Conservation (phyloP, 2,329 filamentous ascomycete genomes). For the Myotisia sp. region DNA sequence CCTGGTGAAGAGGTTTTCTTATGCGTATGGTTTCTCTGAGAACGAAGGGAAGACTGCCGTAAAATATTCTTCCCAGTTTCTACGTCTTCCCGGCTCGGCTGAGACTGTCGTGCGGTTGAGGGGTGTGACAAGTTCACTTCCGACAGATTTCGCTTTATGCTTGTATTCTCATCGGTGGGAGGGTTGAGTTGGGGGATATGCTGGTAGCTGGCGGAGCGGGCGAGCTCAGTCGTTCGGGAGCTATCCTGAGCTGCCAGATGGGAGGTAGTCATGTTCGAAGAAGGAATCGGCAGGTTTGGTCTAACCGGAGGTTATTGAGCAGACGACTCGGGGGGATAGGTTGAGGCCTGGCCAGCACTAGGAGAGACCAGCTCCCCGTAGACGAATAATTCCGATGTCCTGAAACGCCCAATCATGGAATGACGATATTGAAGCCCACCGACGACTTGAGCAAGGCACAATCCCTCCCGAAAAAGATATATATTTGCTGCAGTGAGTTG, state of each 20-base stretch:
- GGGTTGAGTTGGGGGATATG: constrained; percentile 33
- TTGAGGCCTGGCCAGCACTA: constrained; percentile 7
- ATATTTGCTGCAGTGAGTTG: no score
- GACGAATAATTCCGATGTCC: constrained; percentile 11
- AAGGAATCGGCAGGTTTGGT: constrained; percentile 12
- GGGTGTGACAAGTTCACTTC: constrained; percentile 32
- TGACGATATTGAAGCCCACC: no score
- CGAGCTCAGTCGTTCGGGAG: constrained; percentile 21
- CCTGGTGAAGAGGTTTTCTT: constrained; percentile 2
- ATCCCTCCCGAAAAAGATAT: no score
- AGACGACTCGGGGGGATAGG: constrained; percentile 11
- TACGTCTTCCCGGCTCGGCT: constrained; percentile 21
- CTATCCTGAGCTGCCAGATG: constrained; percentile 15
- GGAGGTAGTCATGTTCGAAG: constrained; percentile 23
- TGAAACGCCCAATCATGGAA: constrained; percentile 2
- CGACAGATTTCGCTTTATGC: constrained; percentile 37
- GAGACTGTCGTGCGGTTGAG: constrained; percentile 22
- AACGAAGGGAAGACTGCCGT: constrained; percentile 27
- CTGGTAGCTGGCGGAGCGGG: constrained; percentile 45
- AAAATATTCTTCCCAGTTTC: constrained; percentile 29
- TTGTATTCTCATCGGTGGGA: constrained; percentile 19
- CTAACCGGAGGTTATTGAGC: constrained; percentile 13
- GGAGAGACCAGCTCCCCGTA: constrained; percentile 32
- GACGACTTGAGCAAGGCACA: no score
- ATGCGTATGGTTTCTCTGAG: constrained; percentile 15